Evolutionary conservation across 805 yeast species (phyloP).

Genomic region (Barnettozyma populi): DNA sequence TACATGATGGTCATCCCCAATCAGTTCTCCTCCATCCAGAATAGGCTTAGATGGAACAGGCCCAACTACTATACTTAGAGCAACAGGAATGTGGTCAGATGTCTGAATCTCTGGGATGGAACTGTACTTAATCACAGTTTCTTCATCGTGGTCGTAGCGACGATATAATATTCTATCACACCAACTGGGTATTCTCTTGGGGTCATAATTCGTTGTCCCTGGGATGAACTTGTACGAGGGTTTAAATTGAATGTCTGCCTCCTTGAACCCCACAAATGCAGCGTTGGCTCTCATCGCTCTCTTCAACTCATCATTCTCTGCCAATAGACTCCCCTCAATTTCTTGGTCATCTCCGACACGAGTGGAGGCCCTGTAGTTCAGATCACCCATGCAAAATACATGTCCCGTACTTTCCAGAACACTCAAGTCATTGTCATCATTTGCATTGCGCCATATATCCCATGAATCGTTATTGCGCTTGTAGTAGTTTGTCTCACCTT

Average conservation of each 20-base stretch:
- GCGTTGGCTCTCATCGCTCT: slow-evolving; percentile 31
- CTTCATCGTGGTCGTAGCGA: slow-evolving; percentile 28
- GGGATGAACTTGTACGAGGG: slow-evolving; percentile 74
- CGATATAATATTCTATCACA: slow-evolving; percentile 77
- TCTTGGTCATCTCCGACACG: slow-evolving; percentile 14
- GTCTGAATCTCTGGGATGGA: slow-evolving; percentile 41
- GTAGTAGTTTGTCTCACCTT: slow-evolving; percentile 44
- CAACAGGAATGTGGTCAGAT: slow-evolving; percentile 85
- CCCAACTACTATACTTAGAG: slow-evolving; percentile 31
- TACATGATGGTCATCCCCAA: not conserved
- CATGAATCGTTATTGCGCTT: slow-evolving; percentile 50
- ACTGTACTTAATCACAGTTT: slow-evolving; percentile 38
- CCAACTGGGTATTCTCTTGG: slow-evolving; percentile 76
- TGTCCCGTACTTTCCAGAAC: slow-evolving; percentile 49
- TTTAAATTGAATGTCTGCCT: slow-evolving; percentile 56
- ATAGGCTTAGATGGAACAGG: not conserved
- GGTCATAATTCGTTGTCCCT: slow-evolving; percentile 43
- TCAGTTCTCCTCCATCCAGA: not conserved
- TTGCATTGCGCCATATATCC: slow-evolving; percentile 44
- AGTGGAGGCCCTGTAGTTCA: slow-evolving; percentile 62
- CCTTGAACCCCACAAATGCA: slow-evolving; percentile 59
- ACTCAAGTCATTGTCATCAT: slow-evolving; percentile 47
- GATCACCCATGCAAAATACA: slow-evolving; percentile 75
- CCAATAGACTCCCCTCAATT: slow-evolving; percentile 16
- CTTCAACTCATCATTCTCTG: slow-evolving; percentile 33